phyloP scores from a whole-genome alignment of 176 grass and related monocot species.

The Phragmites australis region DNA sequence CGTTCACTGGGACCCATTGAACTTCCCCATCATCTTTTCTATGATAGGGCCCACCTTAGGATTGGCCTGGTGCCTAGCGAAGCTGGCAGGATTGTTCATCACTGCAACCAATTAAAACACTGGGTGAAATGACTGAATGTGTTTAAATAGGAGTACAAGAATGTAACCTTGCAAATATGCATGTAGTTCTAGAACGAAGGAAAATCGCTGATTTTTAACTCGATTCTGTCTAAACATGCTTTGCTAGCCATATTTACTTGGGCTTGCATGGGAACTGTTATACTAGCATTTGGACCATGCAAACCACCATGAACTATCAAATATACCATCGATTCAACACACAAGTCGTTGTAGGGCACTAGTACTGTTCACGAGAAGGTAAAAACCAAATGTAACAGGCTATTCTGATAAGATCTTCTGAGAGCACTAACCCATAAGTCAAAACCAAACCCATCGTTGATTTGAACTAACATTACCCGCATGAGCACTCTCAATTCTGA shows the following conservation, averaged over 20 bases:
- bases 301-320: neutral
- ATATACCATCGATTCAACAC: neutral
- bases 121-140: neutral
- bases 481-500: neutral
- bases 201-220: neutral
- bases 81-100: slow-evolving; percentile 90
- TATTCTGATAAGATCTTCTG: neutral
- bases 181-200: neutral
- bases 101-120: slow-evolving; percentile 57
- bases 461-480: neutral
- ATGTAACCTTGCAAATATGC: neutral
- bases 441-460: neutral
- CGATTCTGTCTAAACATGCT: neutral
- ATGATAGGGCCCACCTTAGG: slow-evolving; percentile 92
- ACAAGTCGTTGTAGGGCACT: neutral
- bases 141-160: neutral
- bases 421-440: neutral
- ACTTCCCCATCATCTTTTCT: slow-evolving; percentile 94
- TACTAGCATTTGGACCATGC: neutral
- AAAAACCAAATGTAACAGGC: neutral
- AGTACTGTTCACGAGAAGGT: neutral
- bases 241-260: neutral
- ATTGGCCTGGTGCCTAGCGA: slow-evolving; percentile 82
- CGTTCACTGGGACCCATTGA: slow-evolving; percentile 47
- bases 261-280: neutral